Percentiles rank a stretch among this genome's conserved stretches.
phyloP scores from a whole-genome alignment of 345 rosid genomes.

The Xanthoceras sorbifolium region DNA sequence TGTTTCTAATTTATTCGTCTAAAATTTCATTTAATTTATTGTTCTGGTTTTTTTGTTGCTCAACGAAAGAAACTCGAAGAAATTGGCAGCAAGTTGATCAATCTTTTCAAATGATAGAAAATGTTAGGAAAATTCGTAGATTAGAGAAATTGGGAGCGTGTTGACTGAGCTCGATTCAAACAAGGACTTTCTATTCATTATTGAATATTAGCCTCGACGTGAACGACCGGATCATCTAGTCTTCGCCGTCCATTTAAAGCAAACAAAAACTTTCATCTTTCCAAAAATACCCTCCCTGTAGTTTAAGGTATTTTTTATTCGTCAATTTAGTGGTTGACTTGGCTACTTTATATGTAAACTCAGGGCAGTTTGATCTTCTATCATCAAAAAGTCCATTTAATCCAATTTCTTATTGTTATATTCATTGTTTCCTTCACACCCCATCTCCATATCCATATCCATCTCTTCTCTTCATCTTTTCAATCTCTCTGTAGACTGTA shows the following conservation, averaged over 20 bases:
- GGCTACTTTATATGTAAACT: background rate
- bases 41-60: too few species aligned
- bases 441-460: too few species aligned
- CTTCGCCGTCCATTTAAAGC: background rate
- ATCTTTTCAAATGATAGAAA: background rate
- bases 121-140: background rate
- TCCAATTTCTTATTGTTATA: background rate
- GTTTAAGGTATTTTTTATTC: background rate
- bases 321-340: background rate
- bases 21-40: too few species aligned
- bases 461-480: background rate
- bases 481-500: background rate
- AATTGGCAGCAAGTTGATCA: too few species aligned
- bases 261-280: background rate
- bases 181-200: background rate
- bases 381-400: background rate
- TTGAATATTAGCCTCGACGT: constrained; percentile 5
- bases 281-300: background rate
- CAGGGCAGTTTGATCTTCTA: background rate
- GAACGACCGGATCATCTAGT: background rate
- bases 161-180: constrained; percentile 9
- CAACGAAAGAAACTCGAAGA: too few species aligned
- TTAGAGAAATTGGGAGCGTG: background rate
- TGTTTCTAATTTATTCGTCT: too few species aligned
- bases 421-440: background rate